Conservation (phyloP, 169 alveolate species). For the Plasmodium billcollinsi region DNA sequence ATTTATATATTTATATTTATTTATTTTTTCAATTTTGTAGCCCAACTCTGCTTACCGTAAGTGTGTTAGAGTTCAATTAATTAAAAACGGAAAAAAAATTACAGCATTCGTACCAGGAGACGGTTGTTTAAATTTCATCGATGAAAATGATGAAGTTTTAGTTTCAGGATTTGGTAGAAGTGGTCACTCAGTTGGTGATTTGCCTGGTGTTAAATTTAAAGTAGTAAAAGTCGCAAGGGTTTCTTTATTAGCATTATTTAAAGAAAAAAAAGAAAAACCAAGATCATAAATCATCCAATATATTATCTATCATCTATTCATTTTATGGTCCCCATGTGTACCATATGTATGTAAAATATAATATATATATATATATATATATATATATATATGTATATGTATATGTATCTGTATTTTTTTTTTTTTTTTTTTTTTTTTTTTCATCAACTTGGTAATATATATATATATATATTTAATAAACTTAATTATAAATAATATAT, state of each 20-base stretch:
- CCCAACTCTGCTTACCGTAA: conserved; percentile 99
- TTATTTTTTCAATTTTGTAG: conserved; percentile 75
- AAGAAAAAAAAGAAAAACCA: conserved; percentile 98
- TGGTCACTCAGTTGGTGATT: conserved; percentile 99
- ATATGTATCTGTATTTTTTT: not conserved
- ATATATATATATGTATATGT: not conserved
- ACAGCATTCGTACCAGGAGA: conserved; percentile 99
- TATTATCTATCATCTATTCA: not conserved
- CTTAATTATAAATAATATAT: too few relatives aligned
- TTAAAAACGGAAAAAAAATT: conserved; percentile 99
- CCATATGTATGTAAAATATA: not conserved
- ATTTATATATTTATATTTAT: not conserved
- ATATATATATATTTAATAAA: too few relatives aligned
- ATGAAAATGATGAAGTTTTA: conserved; percentile 99
- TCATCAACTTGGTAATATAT: not conserved
- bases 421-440: conserved; percentile 3
- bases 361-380: not conserved
- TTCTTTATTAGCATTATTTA: conserved; percentile 96
- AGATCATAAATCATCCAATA: conserved; percentile 86
- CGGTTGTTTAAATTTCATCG: conserved; percentile 99
- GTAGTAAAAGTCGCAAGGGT: conserved; percentile 98
- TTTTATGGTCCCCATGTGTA: not conserved
- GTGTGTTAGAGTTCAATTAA: conserved; percentile 99
- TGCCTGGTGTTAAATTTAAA: conserved; percentile 99
- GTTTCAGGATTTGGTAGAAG: conserved; percentile 99